Percentiles rank a stretch among this genome's conserved stretches.
These are phyloP conservation scores for Papilionanthe hybrid DNA, from an alignment of 116 monocot species.

Conservation along the genomic window DNA sequence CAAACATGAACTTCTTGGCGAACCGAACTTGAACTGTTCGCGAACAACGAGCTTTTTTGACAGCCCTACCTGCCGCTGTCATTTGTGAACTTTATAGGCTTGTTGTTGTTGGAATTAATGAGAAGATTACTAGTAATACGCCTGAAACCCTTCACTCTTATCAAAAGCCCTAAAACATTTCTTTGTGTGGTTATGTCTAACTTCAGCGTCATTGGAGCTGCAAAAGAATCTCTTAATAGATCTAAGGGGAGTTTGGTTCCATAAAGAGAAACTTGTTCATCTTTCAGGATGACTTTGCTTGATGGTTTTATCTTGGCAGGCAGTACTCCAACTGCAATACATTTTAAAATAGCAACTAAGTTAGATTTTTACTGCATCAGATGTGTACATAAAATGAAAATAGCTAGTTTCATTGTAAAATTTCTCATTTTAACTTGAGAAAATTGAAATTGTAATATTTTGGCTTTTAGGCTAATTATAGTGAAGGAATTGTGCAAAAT, in stretches of 20 bases:
- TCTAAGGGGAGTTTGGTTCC: neutral
- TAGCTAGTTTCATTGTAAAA: no score
- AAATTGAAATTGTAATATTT: no score
- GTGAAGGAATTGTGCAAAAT: no score
- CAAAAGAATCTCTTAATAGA: neutral
- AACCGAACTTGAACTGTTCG: no score
- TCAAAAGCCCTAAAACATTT: neutral
- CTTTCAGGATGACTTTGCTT: neutral
- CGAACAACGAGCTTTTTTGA: no score
- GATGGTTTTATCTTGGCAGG: neutral
- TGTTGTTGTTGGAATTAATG: neutral
- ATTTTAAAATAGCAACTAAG: neutral
- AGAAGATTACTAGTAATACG: neutral
- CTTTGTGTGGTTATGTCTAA: neutral
- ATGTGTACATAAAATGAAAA: no score
- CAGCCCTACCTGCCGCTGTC: no score
- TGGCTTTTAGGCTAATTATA: no score
- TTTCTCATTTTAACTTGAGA: no score
- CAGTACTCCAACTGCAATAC: neutral
- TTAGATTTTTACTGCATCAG: no score
- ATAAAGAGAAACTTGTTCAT: conserved; percentile 6
- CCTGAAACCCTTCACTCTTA: neutral
- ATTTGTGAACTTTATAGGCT: neutral
- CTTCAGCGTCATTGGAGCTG: neutral
- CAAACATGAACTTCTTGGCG: no score